A percentile compares a stretch with the other conserved stretches of the same genome.
phyloP scores from a whole-genome alignment of 768 basidiomycete genomes.

The Psilocybe subaeruginosa region DNA sequence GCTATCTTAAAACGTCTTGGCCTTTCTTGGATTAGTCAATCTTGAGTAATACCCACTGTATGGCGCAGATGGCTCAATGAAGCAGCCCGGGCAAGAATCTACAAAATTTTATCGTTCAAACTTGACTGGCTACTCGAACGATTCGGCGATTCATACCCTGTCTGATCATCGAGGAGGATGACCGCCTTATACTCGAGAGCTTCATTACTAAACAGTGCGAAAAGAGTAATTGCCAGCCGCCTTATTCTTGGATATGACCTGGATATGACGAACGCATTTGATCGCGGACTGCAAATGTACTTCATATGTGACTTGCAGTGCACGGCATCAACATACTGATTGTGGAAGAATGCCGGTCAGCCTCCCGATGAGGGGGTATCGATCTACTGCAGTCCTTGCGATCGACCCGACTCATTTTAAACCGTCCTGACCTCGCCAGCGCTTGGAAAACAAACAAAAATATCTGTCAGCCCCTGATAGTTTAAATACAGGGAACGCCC shows the following conservation, averaged over 20 bases:
- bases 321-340: constrained; percentile 1
- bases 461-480: constrained; percentile 1
- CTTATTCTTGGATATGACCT: constrained; percentile 9
- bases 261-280: neutral
- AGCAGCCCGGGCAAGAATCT: neutral
- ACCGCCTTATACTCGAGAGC: constrained; percentile 6
- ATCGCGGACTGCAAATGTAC: neutral
- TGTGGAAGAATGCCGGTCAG: constrained; percentile 9
- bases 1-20: constrained; percentile 1
- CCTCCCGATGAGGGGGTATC: constrained; percentile 9
- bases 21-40: neutral
- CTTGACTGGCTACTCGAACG: neutral
- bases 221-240: constrained; percentile 9
- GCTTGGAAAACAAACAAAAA: neutral
- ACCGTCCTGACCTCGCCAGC: neutral
- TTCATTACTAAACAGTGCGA: constrained; percentile 1
- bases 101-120: neutral
- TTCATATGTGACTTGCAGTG: neutral
- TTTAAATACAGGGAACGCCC: constrained; percentile 18
- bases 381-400: constrained; percentile 17
- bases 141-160: constrained; percentile 3
- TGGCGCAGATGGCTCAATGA: neutral
- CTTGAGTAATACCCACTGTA: constrained; percentile 15
- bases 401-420: constrained; percentile 12
- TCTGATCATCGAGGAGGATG: neutral